Evolutionary conservation across 116 monocot genomes (phyloP).

Genomic region (Zostera marina): DNA sequence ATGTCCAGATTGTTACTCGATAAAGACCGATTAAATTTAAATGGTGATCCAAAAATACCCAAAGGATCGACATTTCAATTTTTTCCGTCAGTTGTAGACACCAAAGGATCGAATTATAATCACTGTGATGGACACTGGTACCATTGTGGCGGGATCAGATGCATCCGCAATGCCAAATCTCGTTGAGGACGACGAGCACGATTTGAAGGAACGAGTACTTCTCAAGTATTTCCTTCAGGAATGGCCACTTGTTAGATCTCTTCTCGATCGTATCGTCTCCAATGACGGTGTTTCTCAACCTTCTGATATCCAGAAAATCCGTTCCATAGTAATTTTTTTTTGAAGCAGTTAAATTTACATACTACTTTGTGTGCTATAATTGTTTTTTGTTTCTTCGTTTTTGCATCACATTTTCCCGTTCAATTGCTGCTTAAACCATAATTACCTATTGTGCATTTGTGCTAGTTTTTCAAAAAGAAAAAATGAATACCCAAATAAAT

Average conservation of each 20-base stretch:
- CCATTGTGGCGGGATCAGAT: slow-evolving; percentile 1
- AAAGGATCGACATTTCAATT: too few species aligned
- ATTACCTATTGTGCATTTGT: too few species aligned
- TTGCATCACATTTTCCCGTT: too few species aligned
- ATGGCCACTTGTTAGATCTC: slow-evolving; percentile 56
- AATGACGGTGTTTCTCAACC: slow-evolving; percentile 34
- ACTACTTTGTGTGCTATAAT: background rate
- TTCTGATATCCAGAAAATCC: slow-evolving; percentile 62
- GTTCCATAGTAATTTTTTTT: slow-evolving; percentile 69
- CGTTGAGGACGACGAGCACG: slow-evolving; percentile 66
- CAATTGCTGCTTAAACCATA: too few species aligned
- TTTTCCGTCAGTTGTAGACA: too few species aligned
- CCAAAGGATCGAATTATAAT: too few species aligned
- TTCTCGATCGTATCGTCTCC: slow-evolving; percentile 54
- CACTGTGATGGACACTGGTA: background rate
- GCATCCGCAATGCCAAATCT: slow-evolving; percentile 2
- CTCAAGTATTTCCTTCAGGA: slow-evolving; percentile 81
- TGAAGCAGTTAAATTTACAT: too few species aligned
- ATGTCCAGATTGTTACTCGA: too few species aligned
- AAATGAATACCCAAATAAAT: too few species aligned
- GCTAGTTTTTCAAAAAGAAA: too few species aligned
- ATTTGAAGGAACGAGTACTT: slow-evolving; percentile 67
- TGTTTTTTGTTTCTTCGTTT: background rate
- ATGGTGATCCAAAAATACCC: too few species aligned
- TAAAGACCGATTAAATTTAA: too few species aligned